phyloP scores from a whole-genome alignment of 768 basidiomycete genomes.

The Chalciporus pseudorubinellus region DNA sequence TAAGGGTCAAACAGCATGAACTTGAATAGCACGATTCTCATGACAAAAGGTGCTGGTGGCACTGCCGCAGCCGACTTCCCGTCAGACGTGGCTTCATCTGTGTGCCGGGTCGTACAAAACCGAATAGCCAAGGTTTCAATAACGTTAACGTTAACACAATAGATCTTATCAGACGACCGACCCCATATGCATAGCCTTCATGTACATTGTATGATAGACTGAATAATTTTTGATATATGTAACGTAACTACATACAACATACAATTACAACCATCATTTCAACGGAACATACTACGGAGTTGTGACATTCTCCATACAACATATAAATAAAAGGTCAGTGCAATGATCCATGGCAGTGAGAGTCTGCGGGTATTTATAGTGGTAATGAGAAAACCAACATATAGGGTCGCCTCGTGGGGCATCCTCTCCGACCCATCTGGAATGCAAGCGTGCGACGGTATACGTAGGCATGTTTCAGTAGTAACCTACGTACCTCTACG shows the following conservation, averaged over 20 bases:
- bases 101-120: no score
- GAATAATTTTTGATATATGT: conserved; percentile 4
- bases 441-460: conserved; percentile 4
- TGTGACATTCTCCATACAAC: conserved; percentile 10
- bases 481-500: conserved; percentile 5
- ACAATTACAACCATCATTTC: conserved; percentile 12
- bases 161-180: neutral
- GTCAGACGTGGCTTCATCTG: no score
- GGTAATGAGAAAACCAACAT: conserved; percentile 18
- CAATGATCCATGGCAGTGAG: conserved; percentile 18
- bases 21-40: conserved; percentile 1
- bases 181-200: neutral
- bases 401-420: conserved; percentile 29
- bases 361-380: conserved; percentile 26
- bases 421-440: neutral
- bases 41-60: neutral
- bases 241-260: conserved; percentile 22
- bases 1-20: neutral
- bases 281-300: conserved; percentile 4
- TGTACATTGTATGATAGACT: conserved; percentile 9
- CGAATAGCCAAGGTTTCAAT: neutral
- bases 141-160: no score
- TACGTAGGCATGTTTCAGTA: neutral
- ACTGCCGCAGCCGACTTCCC: neutral
- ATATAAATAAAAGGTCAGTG: conserved; percentile 10